Evolutionary conservation across 179 eudicot species (phyloP), one percentile per base, ranked within the genome.

Genomic region (Vitellaria paradoxa): DNA sequence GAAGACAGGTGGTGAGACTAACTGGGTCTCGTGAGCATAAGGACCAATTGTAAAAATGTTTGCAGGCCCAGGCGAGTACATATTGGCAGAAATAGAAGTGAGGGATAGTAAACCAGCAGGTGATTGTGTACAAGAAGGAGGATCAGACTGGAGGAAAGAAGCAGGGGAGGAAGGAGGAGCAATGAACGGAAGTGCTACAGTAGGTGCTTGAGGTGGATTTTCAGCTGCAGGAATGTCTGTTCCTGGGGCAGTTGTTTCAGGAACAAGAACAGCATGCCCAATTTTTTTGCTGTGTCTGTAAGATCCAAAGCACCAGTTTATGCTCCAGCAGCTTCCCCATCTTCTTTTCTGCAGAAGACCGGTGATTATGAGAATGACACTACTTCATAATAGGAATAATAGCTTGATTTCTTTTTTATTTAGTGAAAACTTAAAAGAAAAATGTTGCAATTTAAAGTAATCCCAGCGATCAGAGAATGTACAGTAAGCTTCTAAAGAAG

Each of bases 91-190:
- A 53, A 85, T 82, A 30, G 97, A 87, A 64, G 81, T 85, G 26
- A 88, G 82, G 46, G 93, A 94, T 1, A 87, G 77, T n/a, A 84
- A 77, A 75, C 89, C 93, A 30, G 81, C 86, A 9, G 99, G 99
- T 69, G 99, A 95, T n/a, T 89, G 95, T 47, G 83, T 77, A 45
- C 88, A 87, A 13, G 99, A 95, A 21, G 85, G 94, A 30, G 99
- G 92, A 77, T 88, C 99, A 24, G 99, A 93, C n/a, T 88, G 99
- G 53, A 89, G 85, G 80, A 93, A 91, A 53, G 99, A 95, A 21
- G 97, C 99, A 20, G 99, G 99, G 72, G 99, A 95, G 40, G 99
- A 93, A 47, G 99, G 99, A 49, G 99, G 99, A 10, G 99, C 99
- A 42, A 84, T 84, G 40, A 95, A 91, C 30, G 97, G 97, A 37